These are phyloP conservation scores for Neospermospora avenae DNA, from an alignment of 2,329 filamentous ascomycete species.

Conservation along the genomic window DNA sequence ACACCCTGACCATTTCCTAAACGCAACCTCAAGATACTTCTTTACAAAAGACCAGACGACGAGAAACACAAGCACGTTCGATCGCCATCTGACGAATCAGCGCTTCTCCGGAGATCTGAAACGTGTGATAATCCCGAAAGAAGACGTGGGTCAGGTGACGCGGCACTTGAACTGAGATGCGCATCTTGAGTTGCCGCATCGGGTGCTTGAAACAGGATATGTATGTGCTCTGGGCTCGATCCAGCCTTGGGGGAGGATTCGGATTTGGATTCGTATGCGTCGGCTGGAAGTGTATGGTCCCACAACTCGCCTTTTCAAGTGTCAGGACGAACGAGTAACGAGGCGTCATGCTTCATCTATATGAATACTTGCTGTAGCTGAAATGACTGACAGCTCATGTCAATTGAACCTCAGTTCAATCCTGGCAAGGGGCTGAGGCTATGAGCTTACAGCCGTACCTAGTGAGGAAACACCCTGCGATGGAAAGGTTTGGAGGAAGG, in stretches of 20 bases:
- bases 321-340: neutral
- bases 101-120: neutral
- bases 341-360: neutral
- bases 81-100: slow-evolving; percentile 3
- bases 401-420: neutral
- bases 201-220: neutral
- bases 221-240: neutral
- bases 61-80: neutral
- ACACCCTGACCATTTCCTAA: neutral
- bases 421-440: no score
- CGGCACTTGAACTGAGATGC: neutral
- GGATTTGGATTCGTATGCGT: neutral
- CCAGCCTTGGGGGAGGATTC: neutral
- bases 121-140: neutral
- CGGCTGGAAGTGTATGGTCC: neutral
- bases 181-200: neutral
- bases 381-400: neutral
- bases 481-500: no score
- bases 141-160: neutral
- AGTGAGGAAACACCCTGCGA: no score
- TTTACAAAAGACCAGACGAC: neutral
- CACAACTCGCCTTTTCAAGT: neutral
- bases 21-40: neutral
- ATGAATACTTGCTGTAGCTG: neutral
- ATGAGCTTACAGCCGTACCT: no score